Base-by-base conservation (phyloP, 2,329 filamentous ascomycete genomes). In the Scedosporium apiospermum region DNA sequence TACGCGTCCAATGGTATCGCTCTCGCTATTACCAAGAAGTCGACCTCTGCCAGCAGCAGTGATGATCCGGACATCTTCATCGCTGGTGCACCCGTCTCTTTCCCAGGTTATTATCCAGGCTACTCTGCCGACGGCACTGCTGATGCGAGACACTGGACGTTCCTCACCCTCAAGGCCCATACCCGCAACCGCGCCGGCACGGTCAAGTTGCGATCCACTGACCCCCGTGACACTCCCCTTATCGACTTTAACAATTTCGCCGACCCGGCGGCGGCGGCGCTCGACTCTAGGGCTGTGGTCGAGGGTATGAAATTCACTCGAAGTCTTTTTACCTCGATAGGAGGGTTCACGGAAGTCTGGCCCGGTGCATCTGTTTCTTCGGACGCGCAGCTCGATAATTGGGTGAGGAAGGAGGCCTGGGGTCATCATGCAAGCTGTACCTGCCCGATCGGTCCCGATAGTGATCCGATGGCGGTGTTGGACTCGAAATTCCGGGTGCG, bases 371-470 rank as follows among this genome's bases (percentile, higher is more conserved):
- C 73, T 61, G 74, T 77, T 21, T 72, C 68, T 27, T 65, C 66
- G 44, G 74, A 80, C 57, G 77, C 71, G 16, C 70, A 78, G 7
- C 72, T 83, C 55, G 73, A 79, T 60, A 72, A 77, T 16, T 82
- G 76, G 63, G 74, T 81, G 58, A 74, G 72, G 66, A 74, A 80
- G 55, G 75, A 77, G 34, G 76, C 79, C 4, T 84, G 81, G 77
- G 81, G 82, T 1, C 83, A 86, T 69, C 83, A 87, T 70, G 81
- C 82, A 4, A 80, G 77, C 2, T 82, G 80, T 63, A 83, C 82
- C 0, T 80, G 76, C 59, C 76, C 80, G 1, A 86, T 86, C 63
- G 83, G 84, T 4, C 71, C 74, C 1, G 79, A 81, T 53, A 73
- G 72, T 44, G 83, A 87, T 68, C 71, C 74, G 1, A 78, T 76